Conservation (phyloP, 495 filamentous ascomycete species). For the Pyrenula massariospora region DNA sequence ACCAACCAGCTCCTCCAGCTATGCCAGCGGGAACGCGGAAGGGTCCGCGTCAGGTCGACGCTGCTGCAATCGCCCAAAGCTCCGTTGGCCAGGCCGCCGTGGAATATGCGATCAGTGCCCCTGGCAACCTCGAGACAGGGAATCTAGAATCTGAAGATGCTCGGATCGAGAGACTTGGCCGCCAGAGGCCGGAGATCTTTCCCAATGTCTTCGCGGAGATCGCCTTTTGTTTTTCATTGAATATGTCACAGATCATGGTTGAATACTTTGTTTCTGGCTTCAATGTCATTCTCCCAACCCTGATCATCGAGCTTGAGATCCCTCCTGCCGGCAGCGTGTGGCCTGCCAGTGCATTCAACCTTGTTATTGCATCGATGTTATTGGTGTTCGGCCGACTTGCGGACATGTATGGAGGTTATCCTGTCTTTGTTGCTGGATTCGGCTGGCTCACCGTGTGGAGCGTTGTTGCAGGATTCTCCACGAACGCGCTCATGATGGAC, state of each 20-base stretch:
- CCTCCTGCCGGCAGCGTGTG: conserved; percentile 54
- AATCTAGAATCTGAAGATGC: not conserved
- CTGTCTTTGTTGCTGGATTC: conserved; percentile 54
- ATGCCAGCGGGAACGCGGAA: too few relatives aligned
- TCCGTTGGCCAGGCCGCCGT: too few relatives aligned
- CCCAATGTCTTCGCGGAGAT: conserved; percentile 46
- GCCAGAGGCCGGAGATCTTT: conserved; percentile 60
- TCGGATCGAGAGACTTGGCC: conserved; percentile 53
- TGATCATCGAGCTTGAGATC: conserved; percentile 52
- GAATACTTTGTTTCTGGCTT: conserved; percentile 85
- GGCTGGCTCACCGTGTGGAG: conserved; percentile 65
- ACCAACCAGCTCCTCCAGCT: too few relatives aligned
- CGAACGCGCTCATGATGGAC: conserved; percentile 60
- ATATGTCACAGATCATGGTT: conserved; percentile 62
- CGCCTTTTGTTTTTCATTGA: conserved; percentile 60
- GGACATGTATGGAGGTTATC: conserved; percentile 68
- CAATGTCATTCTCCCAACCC: conserved; percentile 64
- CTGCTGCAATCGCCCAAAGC: too few relatives aligned
- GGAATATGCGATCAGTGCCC: not conserved
- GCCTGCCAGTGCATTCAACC: conserved; percentile 68
- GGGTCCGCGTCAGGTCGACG: too few relatives aligned
- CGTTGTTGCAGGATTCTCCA: conserved; percentile 60
- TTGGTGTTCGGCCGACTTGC: conserved; percentile 67
- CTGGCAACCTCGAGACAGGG: not conserved
- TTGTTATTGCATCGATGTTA: conserved; percentile 63